Percentiles rank a stretch among this genome's conserved stretches.
Evolutionary conservation across 371 early-diverging fungal species (phyloP).

Genomic region (Syncephalastrum monosporum): DNA sequence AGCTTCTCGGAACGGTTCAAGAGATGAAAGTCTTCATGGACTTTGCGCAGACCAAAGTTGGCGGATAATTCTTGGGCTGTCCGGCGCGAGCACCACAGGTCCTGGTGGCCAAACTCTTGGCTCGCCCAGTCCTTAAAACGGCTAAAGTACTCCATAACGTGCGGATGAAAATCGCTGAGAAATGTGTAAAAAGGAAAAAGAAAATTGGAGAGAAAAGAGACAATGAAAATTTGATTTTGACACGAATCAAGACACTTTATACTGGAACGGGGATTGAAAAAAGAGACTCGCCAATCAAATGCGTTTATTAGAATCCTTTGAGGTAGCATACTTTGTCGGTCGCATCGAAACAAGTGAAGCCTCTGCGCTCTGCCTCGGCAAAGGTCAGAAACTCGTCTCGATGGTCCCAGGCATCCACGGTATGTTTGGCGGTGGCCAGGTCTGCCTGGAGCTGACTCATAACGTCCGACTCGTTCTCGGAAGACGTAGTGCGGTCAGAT

Average conservation of each 20-base stretch:
- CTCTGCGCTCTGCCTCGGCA: slow-evolving; percentile 24
- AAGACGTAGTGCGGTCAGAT: not conserved
- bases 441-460: slow-evolving; percentile 7
- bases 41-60: too few species aligned
- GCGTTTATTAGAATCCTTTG: slow-evolving; percentile 26
- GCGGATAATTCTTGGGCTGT: too few species aligned
- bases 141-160: too few species aligned
- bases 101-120: too few species aligned
- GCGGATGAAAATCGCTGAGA: not conserved
- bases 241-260: slow-evolving; percentile 5
- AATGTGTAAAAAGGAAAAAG: not conserved
- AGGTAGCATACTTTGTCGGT: slow-evolving; percentile 39
- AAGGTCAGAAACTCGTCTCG: slow-evolving; percentile 16
- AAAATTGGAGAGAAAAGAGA: slow-evolving; percentile 2
- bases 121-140: too few species aligned
- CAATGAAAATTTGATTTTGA: slow-evolving; percentile 8
- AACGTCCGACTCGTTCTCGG: not conserved
- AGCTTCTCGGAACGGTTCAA: too few species aligned
- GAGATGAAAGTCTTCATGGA: too few species aligned
- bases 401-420: slow-evolving; percentile 15
- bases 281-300: slow-evolving; percentile 7
- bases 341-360: slow-evolving; percentile 30
- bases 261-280: not conserved
- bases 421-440: slow-evolving; percentile 6
- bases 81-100: too few species aligned